phyloP scores from a whole-genome alignment of 345 rosid species.

The Hibiscus syriacus region DNA sequence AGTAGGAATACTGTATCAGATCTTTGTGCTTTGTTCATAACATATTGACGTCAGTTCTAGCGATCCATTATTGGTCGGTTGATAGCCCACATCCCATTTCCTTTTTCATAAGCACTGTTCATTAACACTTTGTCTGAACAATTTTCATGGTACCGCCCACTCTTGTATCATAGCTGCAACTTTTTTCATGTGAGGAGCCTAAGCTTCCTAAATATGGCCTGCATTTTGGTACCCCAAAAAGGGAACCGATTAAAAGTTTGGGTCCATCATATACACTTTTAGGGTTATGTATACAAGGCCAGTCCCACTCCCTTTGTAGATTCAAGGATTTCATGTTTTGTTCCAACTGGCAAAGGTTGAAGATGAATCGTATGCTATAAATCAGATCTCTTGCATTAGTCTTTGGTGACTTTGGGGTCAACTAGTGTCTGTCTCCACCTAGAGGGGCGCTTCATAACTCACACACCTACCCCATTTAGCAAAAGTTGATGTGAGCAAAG shows the following conservation, averaged over 20 bases:
- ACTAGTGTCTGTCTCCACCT: neutral
- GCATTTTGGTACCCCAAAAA: slow-evolving; percentile 19
- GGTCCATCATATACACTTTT: neutral
- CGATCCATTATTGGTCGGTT: slow-evolving; percentile 19
- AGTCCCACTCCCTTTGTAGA: too few species aligned
- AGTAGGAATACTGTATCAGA: too few species aligned
- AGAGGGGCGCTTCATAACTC: slow-evolving; percentile 24
- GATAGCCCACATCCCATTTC: slow-evolving; percentile 18
- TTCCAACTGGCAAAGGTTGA: slow-evolving; percentile 3
- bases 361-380: slow-evolving; percentile 12
- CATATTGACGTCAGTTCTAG: slow-evolving; percentile 1
- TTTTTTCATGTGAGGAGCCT: slow-evolving; percentile 14
- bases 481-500: too few species aligned
- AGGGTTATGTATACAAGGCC: too few species aligned
- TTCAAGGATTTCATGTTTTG: neutral
- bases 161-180: too few species aligned
- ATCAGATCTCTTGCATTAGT: neutral
- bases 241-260: slow-evolving; percentile 18
- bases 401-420: neutral
- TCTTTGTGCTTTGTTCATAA: neutral
- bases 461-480: slow-evolving; percentile 19
- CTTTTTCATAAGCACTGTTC: too few species aligned
- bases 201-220: slow-evolving; percentile 15
- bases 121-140: too few species aligned
- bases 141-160: too few species aligned